A percentile compares a stretch with the other conserved stretches of the same genome.
phyloP scores from a whole-genome alignment of 805 yeast species.

The Clavispora fructus region DNA sequence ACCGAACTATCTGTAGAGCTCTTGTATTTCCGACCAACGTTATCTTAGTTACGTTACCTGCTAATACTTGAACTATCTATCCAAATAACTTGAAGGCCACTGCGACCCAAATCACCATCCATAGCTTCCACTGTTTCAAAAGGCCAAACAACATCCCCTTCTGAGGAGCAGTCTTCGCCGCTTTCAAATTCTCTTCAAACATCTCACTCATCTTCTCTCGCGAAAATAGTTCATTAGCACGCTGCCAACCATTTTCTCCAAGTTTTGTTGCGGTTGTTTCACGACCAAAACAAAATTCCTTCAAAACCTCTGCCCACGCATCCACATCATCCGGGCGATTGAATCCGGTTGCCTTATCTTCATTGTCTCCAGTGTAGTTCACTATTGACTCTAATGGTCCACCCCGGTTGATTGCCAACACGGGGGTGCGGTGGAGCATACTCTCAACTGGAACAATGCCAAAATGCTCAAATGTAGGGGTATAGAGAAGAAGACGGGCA shows the following conservation, averaged over 20 bases:
- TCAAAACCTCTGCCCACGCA: conserved; percentile 52
- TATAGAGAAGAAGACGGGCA: conserved; percentile 66
- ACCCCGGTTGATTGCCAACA: conserved; percentile 80
- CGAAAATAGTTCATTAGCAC: conserved; percentile 39
- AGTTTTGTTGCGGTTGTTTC: conserved; percentile 13
- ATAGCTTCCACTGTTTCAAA: conserved; percentile 9
- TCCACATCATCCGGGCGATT: conserved; percentile 38
- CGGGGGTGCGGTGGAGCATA: conserved; percentile 79
- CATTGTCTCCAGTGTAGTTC: conserved; percentile 22
- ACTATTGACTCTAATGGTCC: conserved; percentile 85
- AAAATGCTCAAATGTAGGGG: conserved; percentile 91
- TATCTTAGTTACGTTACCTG: no score
- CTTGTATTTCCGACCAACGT: no score
- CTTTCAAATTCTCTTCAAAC: conserved; percentile 16
- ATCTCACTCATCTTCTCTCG: conserved; percentile 40
- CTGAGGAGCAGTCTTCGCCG: not conserved
- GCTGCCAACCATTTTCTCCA: conserved; percentile 31
- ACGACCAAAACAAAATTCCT: conserved; percentile 26
- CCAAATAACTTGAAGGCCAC: not conserved
- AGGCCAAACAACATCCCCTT: conserved; percentile 8
- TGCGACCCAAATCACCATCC: conserved; percentile 1
- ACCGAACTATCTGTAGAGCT: no score
- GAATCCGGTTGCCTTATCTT: conserved; percentile 56
- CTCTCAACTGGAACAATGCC: conserved; percentile 98
- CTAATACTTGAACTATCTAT: no score